phyloP scores from a whole-genome alignment of 2,329 filamentous ascomycete species.

The Aspergillus unguis region DNA sequence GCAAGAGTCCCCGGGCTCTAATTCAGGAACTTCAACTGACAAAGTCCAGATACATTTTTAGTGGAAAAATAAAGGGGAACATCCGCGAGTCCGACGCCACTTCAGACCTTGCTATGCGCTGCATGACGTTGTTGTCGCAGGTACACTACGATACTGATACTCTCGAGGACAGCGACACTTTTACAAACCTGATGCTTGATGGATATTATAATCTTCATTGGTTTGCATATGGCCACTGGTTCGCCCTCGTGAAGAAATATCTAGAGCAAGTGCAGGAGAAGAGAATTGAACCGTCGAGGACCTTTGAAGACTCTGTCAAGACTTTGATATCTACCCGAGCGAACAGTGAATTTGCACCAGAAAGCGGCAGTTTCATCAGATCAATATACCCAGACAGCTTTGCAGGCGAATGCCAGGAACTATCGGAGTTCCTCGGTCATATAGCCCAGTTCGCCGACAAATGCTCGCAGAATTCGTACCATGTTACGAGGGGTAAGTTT shows the following conservation, averaged over 20 bases:
- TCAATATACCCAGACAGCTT: neutral
- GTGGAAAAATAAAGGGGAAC: neutral
- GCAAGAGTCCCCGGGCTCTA: slow-evolving; percentile 39
- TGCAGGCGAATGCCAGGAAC: neutral
- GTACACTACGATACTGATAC: neutral
- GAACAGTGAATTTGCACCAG: neutral
- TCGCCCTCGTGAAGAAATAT: neutral
- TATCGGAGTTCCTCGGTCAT: neutral
- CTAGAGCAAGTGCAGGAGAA: neutral
- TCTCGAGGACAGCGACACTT: neutral
- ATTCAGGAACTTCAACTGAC: neutral
- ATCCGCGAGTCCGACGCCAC: neutral
- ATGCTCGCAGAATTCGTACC: slow-evolving; percentile 1
- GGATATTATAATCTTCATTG: slow-evolving; percentile 3
- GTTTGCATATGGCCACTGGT: slow-evolving; percentile 1
- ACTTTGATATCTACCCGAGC: neutral
- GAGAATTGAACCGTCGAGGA: neutral
- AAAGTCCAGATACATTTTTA: slow-evolving; percentile 1
- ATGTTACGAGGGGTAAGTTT: slow-evolving; percentile 1
- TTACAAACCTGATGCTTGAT: neutral
- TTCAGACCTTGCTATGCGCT: slow-evolving; percentile 2
- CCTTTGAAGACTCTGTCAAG: neutral
- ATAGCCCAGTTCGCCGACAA: neutral
- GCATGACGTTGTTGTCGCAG: slow-evolving; percentile 1
- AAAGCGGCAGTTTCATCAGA: neutral